These are phyloP conservation scores for Lunasporangiospora selenospora DNA, from an alignment of 192 early-diverging fungal species.

Conservation along the genomic window DNA sequence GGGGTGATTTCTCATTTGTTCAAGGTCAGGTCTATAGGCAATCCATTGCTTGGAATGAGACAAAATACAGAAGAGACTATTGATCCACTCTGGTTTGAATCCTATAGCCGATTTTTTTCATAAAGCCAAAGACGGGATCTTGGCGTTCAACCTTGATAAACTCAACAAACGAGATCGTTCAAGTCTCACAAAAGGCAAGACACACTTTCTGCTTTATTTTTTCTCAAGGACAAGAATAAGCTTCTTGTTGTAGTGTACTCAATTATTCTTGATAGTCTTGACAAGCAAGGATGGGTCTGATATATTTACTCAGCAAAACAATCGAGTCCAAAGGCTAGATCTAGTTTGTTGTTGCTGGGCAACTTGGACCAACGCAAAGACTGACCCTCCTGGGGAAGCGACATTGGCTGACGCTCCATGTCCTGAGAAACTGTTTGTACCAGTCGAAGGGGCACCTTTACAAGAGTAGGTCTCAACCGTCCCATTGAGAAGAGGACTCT, in stretches of 20 bases:
- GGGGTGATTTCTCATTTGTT: too few species aligned
- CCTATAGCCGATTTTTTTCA: slow-evolving; percentile 8
- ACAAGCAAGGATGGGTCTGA: slow-evolving; percentile 2
- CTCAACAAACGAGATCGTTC: slow-evolving; percentile 14
- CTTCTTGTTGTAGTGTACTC: slow-evolving; percentile 3
- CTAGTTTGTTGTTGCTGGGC: slow-evolving; percentile 34
- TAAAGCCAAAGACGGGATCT: slow-evolving; percentile 10
- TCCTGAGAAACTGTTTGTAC: too few species aligned
- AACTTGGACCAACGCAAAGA: slow-evolving; percentile 15
- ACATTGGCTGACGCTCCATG: too few species aligned
- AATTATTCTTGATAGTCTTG: background rate
- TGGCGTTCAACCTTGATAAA: slow-evolving; percentile 19
- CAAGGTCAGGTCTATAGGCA: too few species aligned
- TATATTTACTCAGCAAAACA: slow-evolving; percentile 11
- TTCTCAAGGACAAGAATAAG: too few species aligned
- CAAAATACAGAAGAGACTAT: too few species aligned
- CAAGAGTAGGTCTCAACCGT: slow-evolving; percentile 13
- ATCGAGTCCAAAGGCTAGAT: background rate
- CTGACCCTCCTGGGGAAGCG: too few species aligned
- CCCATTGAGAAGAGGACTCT: background rate
- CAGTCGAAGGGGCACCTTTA: background rate
- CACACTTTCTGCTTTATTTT: too few species aligned
- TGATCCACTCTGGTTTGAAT: too few species aligned
- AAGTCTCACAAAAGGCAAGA: slow-evolving; percentile 7
- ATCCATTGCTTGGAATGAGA: too few species aligned